Evolutionary conservation across 2,329 filamentous ascomycete genomes (phyloP), one percentile per base, ranked within the genome.

Genomic region (Neophaeococcomyces mojaviensis): DNA sequence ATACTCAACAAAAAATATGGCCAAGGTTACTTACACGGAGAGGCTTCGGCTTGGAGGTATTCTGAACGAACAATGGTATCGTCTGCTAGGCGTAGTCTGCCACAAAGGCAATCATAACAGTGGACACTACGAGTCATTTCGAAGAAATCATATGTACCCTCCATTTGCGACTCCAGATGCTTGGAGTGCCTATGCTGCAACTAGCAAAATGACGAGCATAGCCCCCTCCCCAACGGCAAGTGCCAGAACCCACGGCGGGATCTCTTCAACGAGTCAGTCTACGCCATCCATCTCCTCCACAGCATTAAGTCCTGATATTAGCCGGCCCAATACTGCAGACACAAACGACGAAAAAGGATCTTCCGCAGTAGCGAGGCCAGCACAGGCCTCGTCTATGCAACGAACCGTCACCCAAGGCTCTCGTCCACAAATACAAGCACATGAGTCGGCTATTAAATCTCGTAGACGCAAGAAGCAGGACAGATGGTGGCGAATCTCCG

Each of bases 401-500:
- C 44, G 51, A 38, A 52, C 52, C n/a, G 40, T 52, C 13, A 55
- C 52, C 3, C 50, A 53, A 32, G 34, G 47, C n/a, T 54, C 55
- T 15, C 52, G 47, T 30, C 46, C 50, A 20, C 51, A 54, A 22
- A 51, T 52, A 16, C 18, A 48, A 31, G 52, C 58, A 33, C 55
- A 54, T 22, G 54, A 57, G 10, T 55, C 56, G 10, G 52, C 59
- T 13, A 55, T 56, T 18, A 58, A 60, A 40, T 49, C 49, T 30
- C 77, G 71, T 52, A 81, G 78, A 55, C 79, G 76, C 49, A 78
- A 75, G 55, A 81, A 78, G 59, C 77, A 75, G 36, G 84, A 94
- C 59, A 81, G 84, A 33, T 98, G 92, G 92, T 98, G 92, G 92
- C 81, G 92, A 30, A 94, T 98, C 55, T 96, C 89, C 54, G 92